These are phyloP conservation scores for Artemisia annua DNA, from an alignment of 129 eudicot genomes.

Conservation along the genomic window DNA sequence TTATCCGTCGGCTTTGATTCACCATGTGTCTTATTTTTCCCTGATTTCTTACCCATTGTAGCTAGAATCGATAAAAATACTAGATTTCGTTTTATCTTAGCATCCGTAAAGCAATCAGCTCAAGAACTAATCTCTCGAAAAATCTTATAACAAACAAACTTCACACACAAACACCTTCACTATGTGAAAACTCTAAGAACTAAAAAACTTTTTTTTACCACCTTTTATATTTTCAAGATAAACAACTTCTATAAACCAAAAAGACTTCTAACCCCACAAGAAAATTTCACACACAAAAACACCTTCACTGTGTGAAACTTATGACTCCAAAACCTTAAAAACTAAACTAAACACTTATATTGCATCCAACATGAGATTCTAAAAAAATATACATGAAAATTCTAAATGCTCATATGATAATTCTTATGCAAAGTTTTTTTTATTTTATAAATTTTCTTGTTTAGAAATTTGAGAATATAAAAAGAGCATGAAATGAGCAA, in stretches of 20 bases:
- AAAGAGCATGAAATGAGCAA: slow-evolving; percentile 18
- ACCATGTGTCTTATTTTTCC: slow-evolving; percentile 40
- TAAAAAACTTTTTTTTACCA: slow-evolving; percentile 1
- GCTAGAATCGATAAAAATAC: slow-evolving; percentile 14
- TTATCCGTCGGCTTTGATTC: slow-evolving; percentile 39
- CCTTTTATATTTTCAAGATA: slow-evolving; percentile 4
- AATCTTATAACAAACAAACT: slow-evolving; percentile 10
- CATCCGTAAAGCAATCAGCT: not conserved
- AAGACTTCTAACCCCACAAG: slow-evolving; percentile 23
- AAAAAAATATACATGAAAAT: not conserved
- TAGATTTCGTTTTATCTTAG: slow-evolving; percentile 11
- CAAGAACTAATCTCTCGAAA: slow-evolving; percentile 19
- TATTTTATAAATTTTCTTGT: slow-evolving; percentile 20
- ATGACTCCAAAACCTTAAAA: not conserved
- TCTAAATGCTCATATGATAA: slow-evolving; percentile 5
- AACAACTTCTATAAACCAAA: too few relatives aligned
- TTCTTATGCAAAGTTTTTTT: slow-evolving; percentile 21
- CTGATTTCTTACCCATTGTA: slow-evolving; percentile 68
- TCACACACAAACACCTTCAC: slow-evolving; percentile 28
- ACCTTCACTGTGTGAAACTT: slow-evolving; percentile 22
- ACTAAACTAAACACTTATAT: slow-evolving; percentile 13
- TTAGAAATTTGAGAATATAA: slow-evolving; percentile 2
- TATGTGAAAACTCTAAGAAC: slow-evolving; percentile 12
- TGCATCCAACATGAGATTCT: slow-evolving; percentile 21
- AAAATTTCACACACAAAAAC: slow-evolving; percentile 26